These are phyloP conservation scores for Erigeron canadensis DNA, from an alignment of 129 eudicot genomes.

Conservation along the genomic window DNA sequence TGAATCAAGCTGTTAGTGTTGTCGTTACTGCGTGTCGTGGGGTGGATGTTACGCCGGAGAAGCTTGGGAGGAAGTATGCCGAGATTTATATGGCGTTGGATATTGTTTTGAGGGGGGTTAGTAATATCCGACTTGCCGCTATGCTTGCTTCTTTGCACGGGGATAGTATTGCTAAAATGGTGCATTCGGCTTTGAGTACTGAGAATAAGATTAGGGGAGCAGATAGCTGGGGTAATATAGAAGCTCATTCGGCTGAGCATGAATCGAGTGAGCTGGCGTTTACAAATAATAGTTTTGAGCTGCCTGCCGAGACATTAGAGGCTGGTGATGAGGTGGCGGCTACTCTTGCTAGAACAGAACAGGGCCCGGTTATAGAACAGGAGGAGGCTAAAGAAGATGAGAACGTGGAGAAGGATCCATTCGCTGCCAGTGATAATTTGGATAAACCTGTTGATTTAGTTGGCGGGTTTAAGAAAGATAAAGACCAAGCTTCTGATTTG, in stretches of 20 bases:
- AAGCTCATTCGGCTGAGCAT: constrained; percentile 59
- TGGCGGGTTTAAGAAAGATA: constrained; percentile 92
- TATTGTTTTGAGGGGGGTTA: constrained; percentile 88
- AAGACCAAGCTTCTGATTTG: constrained; percentile 58
- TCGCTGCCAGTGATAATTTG: constrained; percentile 91
- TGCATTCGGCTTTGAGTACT: constrained; percentile 72
- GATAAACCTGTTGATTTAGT: constrained; percentile 78
- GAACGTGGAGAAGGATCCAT: constrained; percentile 74
- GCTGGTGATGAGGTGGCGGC: constrained; percentile 94
- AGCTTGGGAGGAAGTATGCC: constrained; percentile 74
- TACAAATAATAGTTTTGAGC: constrained; percentile 56
- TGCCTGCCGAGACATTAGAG: constrained; percentile 81
- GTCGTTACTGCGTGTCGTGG: constrained; percentile 96
- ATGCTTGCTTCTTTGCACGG: constrained; percentile 92
- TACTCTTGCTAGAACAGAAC: constrained; percentile 46
- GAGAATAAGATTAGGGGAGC: constrained; percentile 96
- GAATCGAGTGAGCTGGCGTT: constrained; percentile 66
- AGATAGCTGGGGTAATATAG: constrained; percentile 64
- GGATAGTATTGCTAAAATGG: constrained; percentile 91
- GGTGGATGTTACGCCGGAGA: constrained; percentile 89
- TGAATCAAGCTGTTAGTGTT: constrained; percentile 80
- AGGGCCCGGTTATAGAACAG: constrained; percentile 41
- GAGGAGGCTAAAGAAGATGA: constrained; percentile 58
- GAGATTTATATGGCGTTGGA: constrained; percentile 95
- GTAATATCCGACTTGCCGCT: constrained; percentile 81